Base-by-base conservation (phyloP, 2,329 filamentous ascomycete species). In the Beauveria pseudobassiana region DNA sequence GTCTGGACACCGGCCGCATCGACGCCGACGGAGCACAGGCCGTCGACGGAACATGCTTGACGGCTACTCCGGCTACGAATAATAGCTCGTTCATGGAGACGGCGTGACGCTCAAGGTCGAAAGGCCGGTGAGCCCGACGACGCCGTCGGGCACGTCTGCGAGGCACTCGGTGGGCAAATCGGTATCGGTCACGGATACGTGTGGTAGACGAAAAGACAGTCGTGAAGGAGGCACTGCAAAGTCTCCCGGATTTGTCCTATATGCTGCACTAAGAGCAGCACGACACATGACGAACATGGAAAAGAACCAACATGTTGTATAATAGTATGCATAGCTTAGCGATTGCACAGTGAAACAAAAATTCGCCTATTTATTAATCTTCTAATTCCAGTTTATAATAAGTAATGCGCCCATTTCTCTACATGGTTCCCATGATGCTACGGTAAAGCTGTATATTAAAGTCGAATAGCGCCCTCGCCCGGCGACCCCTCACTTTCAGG, bases 401-500 rank as follows among this genome's bases (percentile, higher is more conserved):
- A 22, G n/a, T 16, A 2, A 24, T 24, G 26, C 26, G 26, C 42
- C 18, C 14, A 7, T 22, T 24, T 55, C 7, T 46, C 34, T 14
- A 54, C 3, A 38, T 46, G 18, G 1, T 34, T 24, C 20, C n/a
- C 40, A 56, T 4, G 24, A 45, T 56, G 53, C 42, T 20, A 3
- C 9, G 34, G 10, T 56, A 7, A 46, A 18, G 16, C 30, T 34
- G 8, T 38, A 38, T 24, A 38, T 48, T 51, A 59, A 26, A 59
- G 48, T 38, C 38, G 57, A 38, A 59, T 59, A 1, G 57, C 48
- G 16, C 57, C 57, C 28, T 67, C 66, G 7, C 63, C 65, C 5
- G 54, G 65, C 3, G 68, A 66, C 6, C 61, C 66, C 8, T 63
- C 65, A 1, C 55, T 56, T 4, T 66, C 63, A 22, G 68, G 66